These are phyloP conservation scores for Setomelanomma holmii DNA, from an alignment of 2,329 filamentous ascomycete species.

Conservation along the genomic window DNA sequence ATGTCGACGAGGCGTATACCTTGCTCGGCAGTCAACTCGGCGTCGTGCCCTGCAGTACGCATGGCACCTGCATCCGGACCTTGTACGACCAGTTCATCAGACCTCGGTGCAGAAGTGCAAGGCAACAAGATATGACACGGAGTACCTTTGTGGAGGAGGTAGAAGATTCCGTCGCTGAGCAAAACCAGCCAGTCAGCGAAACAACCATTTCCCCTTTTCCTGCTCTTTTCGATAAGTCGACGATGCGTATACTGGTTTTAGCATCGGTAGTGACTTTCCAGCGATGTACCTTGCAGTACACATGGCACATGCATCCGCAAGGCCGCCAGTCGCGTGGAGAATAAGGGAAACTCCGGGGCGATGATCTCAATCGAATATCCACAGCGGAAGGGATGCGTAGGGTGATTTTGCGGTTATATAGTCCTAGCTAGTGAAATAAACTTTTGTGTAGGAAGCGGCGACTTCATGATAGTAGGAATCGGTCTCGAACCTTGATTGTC, in stretches of 20 bases:
- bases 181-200: neutral
- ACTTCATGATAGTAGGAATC: neutral
- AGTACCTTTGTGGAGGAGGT: too few species aligned
- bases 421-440: neutral
- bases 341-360: neutral
- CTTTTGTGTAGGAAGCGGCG: neutral
- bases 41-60: neutral
- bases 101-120: neutral
- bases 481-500: neutral
- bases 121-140: neutral
- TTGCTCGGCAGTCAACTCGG: neutral
- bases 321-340: neutral
- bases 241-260: neutral
- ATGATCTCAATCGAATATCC: neutral
- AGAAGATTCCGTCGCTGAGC: neutral
- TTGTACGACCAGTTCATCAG: neutral
- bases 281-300: neutral
- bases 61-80: neutral
- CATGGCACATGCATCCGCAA: neutral
- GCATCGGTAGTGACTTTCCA: neutral
- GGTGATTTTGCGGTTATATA: neutral
- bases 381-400: neutral
- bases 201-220: neutral
- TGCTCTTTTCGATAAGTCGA: neutral
- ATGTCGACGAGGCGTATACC: neutral